These are phyloP conservation scores for Cubamyces lactineus DNA, from an alignment of 768 basidiomycete genomes.

Conservation along the genomic window DNA sequence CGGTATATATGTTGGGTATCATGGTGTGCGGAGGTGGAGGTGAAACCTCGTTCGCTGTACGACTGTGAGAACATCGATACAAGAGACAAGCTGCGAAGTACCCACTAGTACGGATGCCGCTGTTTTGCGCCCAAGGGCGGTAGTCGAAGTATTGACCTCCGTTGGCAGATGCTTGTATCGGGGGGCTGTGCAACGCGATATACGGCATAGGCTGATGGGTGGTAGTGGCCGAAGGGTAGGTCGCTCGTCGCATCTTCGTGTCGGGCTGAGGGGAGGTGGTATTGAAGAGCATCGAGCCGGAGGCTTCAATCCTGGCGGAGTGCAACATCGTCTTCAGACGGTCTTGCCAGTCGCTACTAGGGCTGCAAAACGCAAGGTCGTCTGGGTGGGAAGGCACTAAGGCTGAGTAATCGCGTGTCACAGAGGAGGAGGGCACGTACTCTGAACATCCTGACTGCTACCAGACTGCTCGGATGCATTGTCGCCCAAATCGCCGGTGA, in stretches of 20 bases:
- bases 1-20: slow-evolving; percentile 13
- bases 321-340: slow-evolving; percentile 14
- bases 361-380: slow-evolving; percentile 21
- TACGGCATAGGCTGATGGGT: neutral
- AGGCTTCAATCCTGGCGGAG: neutral
- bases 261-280: neutral
- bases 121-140: neutral
- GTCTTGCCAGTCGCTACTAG: slow-evolving; percentile 28
- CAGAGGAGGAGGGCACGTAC: neutral
- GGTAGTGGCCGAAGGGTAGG: slow-evolving; percentile 16
- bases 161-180: neutral
- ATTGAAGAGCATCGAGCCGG: neutral
- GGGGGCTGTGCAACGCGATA: neutral
- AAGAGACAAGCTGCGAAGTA: no score
- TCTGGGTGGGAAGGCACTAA: neutral
- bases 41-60: neutral
- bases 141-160: neutral
- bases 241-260: slow-evolving; percentile 16
- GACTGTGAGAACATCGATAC: no score
- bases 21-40: neutral
- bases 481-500: slow-evolving; percentile 29
- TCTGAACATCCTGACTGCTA: slow-evolving; percentile 7
- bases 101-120: neutral
- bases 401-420: neutral
- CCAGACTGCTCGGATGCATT: slow-evolving; percentile 19